These are phyloP conservation scores for Fusarium sp. DNA, from an alignment of 2,329 filamentous ascomycete species.

Conservation along the genomic window DNA sequence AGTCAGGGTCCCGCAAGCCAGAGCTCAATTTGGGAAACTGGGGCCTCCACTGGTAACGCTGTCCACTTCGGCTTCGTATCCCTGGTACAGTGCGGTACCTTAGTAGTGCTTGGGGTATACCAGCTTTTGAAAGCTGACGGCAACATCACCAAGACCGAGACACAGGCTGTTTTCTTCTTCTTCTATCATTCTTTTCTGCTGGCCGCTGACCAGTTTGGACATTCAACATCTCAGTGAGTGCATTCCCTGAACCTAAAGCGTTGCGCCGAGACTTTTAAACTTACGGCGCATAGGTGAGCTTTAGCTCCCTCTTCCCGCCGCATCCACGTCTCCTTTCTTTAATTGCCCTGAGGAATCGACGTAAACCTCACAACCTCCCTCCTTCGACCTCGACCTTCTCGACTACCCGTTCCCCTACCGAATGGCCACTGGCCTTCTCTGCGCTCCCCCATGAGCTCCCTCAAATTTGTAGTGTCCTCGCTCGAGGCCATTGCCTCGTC, in stretches of 20 bases:
- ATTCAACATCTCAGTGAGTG: background rate
- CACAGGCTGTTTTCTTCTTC: constrained; percentile 16
- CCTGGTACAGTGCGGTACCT: constrained; percentile 15
- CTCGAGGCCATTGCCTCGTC: constrained; percentile 91
- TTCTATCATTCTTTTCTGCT: background rate
- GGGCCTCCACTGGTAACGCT: constrained; percentile 40
- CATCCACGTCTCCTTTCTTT: constrained; percentile 40
- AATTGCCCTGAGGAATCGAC: constrained; percentile 34
- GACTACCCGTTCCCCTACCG: constrained; percentile 44
- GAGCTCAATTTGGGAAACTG: constrained; percentile 36
- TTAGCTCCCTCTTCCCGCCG: constrained; percentile 24
- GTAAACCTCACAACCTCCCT: constrained; percentile 27
- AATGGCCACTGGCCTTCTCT: constrained; percentile 57
- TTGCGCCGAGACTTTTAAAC: constrained; percentile 1
- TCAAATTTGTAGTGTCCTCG: constrained; percentile 94
- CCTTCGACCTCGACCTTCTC: constrained; percentile 15
- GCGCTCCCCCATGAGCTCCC: constrained; percentile 82
- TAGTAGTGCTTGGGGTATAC: background rate
- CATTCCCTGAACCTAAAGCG: background rate
- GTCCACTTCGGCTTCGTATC: constrained; percentile 38
- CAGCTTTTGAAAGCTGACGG: constrained; percentile 27
- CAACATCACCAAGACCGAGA: constrained; percentile 25
- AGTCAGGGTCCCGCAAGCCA: constrained; percentile 6
- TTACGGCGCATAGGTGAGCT: constrained; percentile 22
- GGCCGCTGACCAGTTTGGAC: background rate